These are phyloP conservation scores for Chalciporus piperatoides DNA, from an alignment of 1,284 basidiomycete species.

Conservation along the genomic window DNA sequence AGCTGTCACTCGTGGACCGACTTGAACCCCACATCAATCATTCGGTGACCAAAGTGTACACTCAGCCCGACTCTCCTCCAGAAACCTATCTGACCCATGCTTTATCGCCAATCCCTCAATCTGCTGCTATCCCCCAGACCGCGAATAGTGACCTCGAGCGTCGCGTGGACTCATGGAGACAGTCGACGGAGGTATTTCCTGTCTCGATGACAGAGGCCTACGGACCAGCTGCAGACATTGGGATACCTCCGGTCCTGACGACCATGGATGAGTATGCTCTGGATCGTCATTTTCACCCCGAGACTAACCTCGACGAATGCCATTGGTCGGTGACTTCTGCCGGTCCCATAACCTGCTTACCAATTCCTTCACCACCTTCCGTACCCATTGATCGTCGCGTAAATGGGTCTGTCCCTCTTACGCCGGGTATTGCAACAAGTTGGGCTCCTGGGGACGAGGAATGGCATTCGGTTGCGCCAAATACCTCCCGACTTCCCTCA, in stretches of 20 bases:
- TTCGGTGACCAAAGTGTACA: slow-evolving; percentile 32
- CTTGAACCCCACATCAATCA: slow-evolving; percentile 45
- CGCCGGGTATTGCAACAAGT: slow-evolving; percentile 37
- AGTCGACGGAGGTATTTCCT: slow-evolving; percentile 47
- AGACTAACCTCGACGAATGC: slow-evolving; percentile 54
- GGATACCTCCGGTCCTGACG: background rate
- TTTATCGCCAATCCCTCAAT: slow-evolving; percentile 61
- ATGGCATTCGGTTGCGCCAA: slow-evolving; percentile 8
- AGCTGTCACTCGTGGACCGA: slow-evolving; percentile 64
- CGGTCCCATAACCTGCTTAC: slow-evolving; percentile 41
- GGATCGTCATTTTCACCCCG: slow-evolving; percentile 4
- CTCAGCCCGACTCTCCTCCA: slow-evolving; percentile 25
- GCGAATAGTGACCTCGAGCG: slow-evolving; percentile 48
- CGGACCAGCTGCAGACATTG: slow-evolving; percentile 15
- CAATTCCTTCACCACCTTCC: slow-evolving; percentile 37
- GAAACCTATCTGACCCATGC: slow-evolving; percentile 34
- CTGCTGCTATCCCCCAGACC: slow-evolving; percentile 53
- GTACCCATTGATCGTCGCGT: slow-evolving; percentile 52
- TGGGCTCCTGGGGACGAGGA: slow-evolving; percentile 30
- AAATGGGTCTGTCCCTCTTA: slow-evolving; percentile 55
- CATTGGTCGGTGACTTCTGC: slow-evolving; percentile 63
- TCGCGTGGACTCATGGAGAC: slow-evolving; percentile 64
- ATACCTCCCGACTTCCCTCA: slow-evolving; percentile 25
- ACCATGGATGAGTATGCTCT: slow-evolving; percentile 26
- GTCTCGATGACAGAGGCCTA: slow-evolving; percentile 43